Base-by-base conservation (phyloP, 805 yeast species). In the Sugiyamaella smithiae region DNA sequence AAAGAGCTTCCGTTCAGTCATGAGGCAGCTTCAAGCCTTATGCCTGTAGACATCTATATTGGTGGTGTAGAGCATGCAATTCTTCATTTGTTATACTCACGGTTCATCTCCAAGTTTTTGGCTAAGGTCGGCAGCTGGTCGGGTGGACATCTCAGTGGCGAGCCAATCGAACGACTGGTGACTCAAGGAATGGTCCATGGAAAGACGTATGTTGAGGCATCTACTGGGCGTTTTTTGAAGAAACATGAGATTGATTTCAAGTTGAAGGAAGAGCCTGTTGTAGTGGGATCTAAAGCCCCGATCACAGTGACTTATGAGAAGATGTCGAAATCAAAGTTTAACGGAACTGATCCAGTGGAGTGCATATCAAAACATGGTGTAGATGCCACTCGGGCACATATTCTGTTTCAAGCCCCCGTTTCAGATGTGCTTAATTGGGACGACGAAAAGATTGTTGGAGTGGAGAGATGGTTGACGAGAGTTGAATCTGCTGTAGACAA, bases 161-260 rank as follows among this genome's bases (percentile, higher is more conserved):
- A 93, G 62, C 99, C 99, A 1, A 81, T 93, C 61, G 76, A 71
- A 49, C 77, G 77, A 51, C 72, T 93, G 29, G 82, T 91, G 1
- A 90, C 97, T 1, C 98, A 91, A 65, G 99, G 99, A 14, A 93
- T 93, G 99, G 99, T 93, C 2, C 97, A 91, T 53, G 98, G 97
- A 2, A 81, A 79, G 60, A 93, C 99, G 0, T 86, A 64, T 57
- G 70, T 73, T 5, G 84, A 90, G 55, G 93, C 96, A 2, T 67
- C 64, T 0, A 83, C 76, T 25, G 93, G 91, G 0, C 69, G 82
- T 49, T 91, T 85, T 64, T 70, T 93, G 55, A 87, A 81, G 57
- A 91, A 95, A 0, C 81, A 83, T 1, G 97, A 93, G 57, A 63
- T 87, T 9, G 82, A 77, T 33, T 48, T 69, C 0, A 68, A 71